These are phyloP conservation scores for Calonectria pteridis DNA, from an alignment of 2,329 filamentous ascomycete species.

Conservation along the genomic window DNA sequence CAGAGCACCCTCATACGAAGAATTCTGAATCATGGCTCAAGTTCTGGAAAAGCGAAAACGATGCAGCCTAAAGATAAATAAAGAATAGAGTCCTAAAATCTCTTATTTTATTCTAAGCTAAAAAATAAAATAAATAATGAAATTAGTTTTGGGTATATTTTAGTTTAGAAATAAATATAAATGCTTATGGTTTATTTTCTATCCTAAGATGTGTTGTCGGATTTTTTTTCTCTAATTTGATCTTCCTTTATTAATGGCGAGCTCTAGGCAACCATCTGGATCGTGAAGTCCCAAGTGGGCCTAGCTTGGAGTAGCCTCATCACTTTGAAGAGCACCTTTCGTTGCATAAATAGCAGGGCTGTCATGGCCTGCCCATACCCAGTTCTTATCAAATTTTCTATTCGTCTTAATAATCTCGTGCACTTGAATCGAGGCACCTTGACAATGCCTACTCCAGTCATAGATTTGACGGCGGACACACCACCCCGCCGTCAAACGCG, in stretches of 20 bases:
- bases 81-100: not conserved
- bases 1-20: not conserved
- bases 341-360: not conserved
- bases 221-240: not conserved
- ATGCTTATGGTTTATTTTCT: not conserved
- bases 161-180: too few species aligned
- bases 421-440: not conserved
- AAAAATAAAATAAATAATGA: too few species aligned
- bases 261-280: conserved; percentile 21
- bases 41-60: not conserved
- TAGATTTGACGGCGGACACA: conserved; percentile 23
- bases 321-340: not conserved
- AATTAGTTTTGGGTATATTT: not conserved
- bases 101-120: too few species aligned
- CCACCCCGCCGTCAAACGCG: conserved; percentile 20
- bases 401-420: not conserved
- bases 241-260: not conserved
- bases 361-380: not conserved
- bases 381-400: not conserved
- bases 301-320: not conserved
- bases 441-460: conserved; percentile 2
- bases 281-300: conserved; percentile 12
- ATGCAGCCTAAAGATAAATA: not conserved
- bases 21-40: not conserved
- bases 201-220: not conserved